Evolutionary conservation across 2,329 filamentous ascomycete species (phyloP).

Genomic region (Trichoderma polysporum): DNA sequence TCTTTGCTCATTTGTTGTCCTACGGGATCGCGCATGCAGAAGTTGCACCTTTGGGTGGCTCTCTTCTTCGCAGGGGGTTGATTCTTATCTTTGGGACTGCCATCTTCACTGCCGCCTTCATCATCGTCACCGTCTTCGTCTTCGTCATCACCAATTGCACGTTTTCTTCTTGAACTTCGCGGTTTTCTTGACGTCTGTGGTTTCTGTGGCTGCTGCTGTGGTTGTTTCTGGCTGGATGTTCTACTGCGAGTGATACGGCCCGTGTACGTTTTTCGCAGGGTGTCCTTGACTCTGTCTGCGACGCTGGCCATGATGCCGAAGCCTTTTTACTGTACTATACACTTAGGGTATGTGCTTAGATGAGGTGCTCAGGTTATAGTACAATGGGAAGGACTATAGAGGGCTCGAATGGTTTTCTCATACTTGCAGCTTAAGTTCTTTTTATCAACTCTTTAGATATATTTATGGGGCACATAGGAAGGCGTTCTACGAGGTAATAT

Average conservation of each 20-base stretch:
- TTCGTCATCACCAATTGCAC: neutral
- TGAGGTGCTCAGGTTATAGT: neutral
- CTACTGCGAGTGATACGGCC: neutral
- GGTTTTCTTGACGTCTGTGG: neutral
- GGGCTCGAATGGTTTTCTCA: neutral
- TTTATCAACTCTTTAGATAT: neutral
- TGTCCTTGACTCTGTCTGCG: neutral
- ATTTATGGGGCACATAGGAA: neutral
- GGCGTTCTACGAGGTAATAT: neutral
- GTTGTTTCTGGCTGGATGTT: neutral
- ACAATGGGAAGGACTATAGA: neutral
- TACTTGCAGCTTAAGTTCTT: neutral
- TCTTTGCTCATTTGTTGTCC: neutral
- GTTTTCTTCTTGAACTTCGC: neutral
- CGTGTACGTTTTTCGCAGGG: neutral
- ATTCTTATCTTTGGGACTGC: neutral
- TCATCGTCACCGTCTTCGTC: neutral
- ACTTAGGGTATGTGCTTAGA: neutral
- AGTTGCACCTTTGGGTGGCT: neutral
- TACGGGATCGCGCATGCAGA: neutral
- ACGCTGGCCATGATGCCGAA: neutral
- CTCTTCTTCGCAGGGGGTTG: neutral
- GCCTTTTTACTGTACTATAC: neutral
- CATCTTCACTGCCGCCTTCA: slow-evolving; percentile 1
- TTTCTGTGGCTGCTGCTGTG: neutral